Base-by-base conservation (phyloP, 495 filamentous ascomycete species). In the Chaetomium fimeti region DNA sequence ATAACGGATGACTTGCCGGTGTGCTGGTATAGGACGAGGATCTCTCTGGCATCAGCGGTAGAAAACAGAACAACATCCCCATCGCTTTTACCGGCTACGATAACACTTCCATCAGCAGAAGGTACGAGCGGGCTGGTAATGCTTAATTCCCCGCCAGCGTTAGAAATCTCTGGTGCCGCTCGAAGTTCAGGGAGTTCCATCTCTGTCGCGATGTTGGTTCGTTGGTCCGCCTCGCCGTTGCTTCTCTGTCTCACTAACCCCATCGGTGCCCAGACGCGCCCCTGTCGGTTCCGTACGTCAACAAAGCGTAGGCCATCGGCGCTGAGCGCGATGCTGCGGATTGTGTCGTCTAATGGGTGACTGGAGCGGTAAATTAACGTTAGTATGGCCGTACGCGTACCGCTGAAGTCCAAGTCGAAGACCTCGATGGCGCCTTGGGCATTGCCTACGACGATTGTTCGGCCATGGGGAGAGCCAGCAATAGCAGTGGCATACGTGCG, bases 181-280 rank as follows among this genome's bases (percentile, higher is more conserved):
- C 58, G 53, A 4, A 49, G 22, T 5, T 58, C 42, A 5, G 38
- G 42, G 24, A 55, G 24, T 5, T 36, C 13, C 38, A 27, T 13
- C 20, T 16, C 12, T 13, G 47, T 38, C 6, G 9, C 27, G 3
- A 47, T 47, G 36, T 56, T 29, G 12, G 57, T 65, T 38, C 56
- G 38, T 5, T 43, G 40, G 40, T 18, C 9, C 16, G 5, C 13
- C 18, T 18, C 45, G 68, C 70, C 25, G 24, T 61, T 18, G 40
- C 25, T 13, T 1, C 53, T 57, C 38, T 63, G 67, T 27, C 68
- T 54, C 6, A 70, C 57, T 24, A 77, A 60, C 9, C 61, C 69
- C 0, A 63, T 61, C 5, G 74, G 75, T 12, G 71, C 75, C 75
- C 75, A 75, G 5, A 77, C 69, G 11, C 72, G 69, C 28, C 53